phyloP scores from a whole-genome alignment of 306 rosid genomes.

The Cucumis hystrix region DNA sequence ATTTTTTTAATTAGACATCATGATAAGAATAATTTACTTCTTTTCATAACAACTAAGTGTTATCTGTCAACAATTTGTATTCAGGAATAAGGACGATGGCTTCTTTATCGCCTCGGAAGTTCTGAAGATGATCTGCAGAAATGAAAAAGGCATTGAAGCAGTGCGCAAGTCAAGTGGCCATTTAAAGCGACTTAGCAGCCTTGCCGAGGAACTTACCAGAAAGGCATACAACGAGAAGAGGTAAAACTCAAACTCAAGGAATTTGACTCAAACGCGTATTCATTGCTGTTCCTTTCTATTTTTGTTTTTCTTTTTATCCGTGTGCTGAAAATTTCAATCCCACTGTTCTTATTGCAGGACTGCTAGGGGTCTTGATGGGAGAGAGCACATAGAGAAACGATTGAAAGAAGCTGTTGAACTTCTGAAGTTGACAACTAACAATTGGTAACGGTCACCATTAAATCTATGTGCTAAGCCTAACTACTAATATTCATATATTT shows the following conservation, averaged over 20 bases:
- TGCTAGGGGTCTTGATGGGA: constrained; percentile 20
- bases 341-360: constrained; percentile 31
- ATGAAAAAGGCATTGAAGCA: constrained; percentile 36
- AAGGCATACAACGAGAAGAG: constrained; percentile 47
- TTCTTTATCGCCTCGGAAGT: constrained; percentile 67
- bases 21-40: not conserved
- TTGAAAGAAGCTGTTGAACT: constrained; percentile 59
- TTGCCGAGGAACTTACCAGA: constrained; percentile 60
- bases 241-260: constrained; percentile 16
- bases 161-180: constrained; percentile 48
- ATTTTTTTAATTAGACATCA: not conserved
- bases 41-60: not conserved
- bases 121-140: constrained; percentile 50
- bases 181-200: constrained; percentile 48
- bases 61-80: not conserved
- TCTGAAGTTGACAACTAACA: constrained; percentile 27
- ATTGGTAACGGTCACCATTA: not conserved
- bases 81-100: constrained; percentile 85
- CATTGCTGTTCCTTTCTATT: not conserved
- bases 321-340: not conserved
- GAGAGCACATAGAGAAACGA: constrained; percentile 49
- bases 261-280: not conserved
- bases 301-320: not conserved
- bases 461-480: not conserved
- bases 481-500: not conserved